Evolutionary conservation across 1,284 basidiomycete genomes (phyloP), one percentile per base, ranked within the genome.

Genomic region (Neonothopanus nambi): DNA sequence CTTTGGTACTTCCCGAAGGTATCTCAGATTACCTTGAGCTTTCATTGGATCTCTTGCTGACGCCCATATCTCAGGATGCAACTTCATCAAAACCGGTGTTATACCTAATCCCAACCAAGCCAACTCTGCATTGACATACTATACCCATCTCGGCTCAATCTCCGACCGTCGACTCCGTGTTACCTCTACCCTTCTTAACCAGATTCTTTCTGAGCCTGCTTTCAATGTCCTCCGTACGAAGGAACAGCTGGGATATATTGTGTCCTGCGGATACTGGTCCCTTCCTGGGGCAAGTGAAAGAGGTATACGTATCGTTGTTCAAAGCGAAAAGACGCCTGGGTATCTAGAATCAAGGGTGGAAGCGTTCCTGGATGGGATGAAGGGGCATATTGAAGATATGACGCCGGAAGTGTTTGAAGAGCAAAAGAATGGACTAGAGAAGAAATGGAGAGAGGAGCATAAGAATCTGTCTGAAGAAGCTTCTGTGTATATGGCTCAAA

Each of bases 241-340:
- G 68, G 94, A 99, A 68, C 97, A 99, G 70, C 80, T 99, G 0
- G 97, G 97, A 11, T 99, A 99, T 67, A 80, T 96, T 46, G 93
- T 94, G 38, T 80, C 75, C 3, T 82, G 82, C 52, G 76, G 79
- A 0, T 70, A 75, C 35, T 82, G 80, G 77, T 66, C 74, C 24
- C 67, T 87, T 40, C 65, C 80, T 23, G 85, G 88, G 11, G 74
- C 80, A 3, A 87, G 84, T 35, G 80, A 87, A 52, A 81, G 84
- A 60, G 95, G 94, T 9, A 72, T 97, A 61, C 83, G 92, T n/a
- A 82, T 99, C 50, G 75, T 95, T 7, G 83, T 99, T 26, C 97
- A 99, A 74, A 93, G 90, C 61, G 95, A 98, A 73, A 87, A 87
- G 51, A 77, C 79, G 23, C 85, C 95, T 4, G 78, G 75, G n/a